These are phyloP conservation scores for Termitomyces sp. DNA, from an alignment of 768 basidiomycete species.

Conservation along the genomic window DNA sequence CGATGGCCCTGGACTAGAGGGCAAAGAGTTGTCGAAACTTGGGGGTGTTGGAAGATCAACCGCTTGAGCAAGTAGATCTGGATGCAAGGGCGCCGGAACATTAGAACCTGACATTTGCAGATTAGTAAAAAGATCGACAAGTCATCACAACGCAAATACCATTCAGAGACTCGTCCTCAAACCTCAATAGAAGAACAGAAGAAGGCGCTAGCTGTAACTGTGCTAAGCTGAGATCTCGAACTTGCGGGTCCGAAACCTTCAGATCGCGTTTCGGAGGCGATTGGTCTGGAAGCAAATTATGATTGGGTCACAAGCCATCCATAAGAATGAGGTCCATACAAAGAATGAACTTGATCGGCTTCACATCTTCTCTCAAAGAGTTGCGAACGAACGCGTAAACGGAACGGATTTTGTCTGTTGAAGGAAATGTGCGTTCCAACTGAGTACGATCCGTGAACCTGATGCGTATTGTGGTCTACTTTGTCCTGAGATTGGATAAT, in stretches of 20 bases:
- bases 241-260: slow-evolving; percentile 74
- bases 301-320: neutral
- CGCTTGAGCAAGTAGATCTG: slow-evolving; percentile 55
- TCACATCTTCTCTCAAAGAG: slow-evolving; percentile 70
- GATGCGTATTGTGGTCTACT: slow-evolving; percentile 78
- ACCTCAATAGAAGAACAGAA: slow-evolving; percentile 73
- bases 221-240: slow-evolving; percentile 64
- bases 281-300: slow-evolving; percentile 54
- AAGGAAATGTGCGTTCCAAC: slow-evolving; percentile 76
- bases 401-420: slow-evolving; percentile 74
- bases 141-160: slow-evolving; percentile 32
- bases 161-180: slow-evolving; percentile 71
- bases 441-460: slow-evolving; percentile 80
- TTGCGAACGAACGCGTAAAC: slow-evolving; percentile 84
- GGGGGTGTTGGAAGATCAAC: slow-evolving; percentile 67
- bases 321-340: slow-evolving; percentile 49
- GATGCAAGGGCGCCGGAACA: slow-evolving; percentile 62
- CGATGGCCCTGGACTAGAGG: slow-evolving; percentile 10
- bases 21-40: slow-evolving; percentile 18
- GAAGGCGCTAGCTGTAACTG: slow-evolving; percentile 80
- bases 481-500: slow-evolving; percentile 2
- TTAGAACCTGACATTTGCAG: slow-evolving; percentile 39
- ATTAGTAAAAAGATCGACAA: slow-evolving; percentile 18
- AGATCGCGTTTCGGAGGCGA: slow-evolving; percentile 80
- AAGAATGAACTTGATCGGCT: slow-evolving; percentile 78